phyloP scores from a whole-genome alignment of 2,329 filamentous ascomycete genomes.

The Curvularia eragrostidis region DNA sequence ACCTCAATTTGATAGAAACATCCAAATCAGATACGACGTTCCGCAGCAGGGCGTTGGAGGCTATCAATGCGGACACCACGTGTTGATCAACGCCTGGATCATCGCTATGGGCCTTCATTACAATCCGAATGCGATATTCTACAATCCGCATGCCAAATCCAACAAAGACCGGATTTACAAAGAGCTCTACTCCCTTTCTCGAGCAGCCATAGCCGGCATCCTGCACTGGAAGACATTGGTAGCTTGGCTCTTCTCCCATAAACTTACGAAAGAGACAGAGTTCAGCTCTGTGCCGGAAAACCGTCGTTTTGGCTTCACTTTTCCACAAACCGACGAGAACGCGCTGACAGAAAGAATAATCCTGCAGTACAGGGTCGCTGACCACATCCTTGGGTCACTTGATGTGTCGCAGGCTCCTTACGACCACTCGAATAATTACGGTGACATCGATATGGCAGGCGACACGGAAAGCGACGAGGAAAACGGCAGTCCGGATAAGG shows the following conservation, averaged over 20 bases:
- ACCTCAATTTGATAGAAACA: not conserved
- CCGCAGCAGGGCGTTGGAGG: not conserved
- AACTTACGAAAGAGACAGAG: not conserved
- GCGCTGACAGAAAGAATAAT: not conserved
- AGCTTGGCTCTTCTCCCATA: slow-evolving; percentile 8
- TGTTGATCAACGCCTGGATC: slow-evolving; percentile 37
- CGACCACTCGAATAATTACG: not conserved
- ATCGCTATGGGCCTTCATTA: slow-evolving; percentile 33
- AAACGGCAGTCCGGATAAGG: not conserved
- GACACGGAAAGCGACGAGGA: not conserved
- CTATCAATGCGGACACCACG: slow-evolving; percentile 23
- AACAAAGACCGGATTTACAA: not conserved
- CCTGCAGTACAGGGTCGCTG: not conserved
- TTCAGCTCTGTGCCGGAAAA: not conserved
- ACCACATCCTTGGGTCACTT: not conserved
- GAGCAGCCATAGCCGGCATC: slow-evolving; percentile 11
- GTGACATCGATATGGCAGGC: too few relatives aligned
- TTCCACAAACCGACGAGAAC: not conserved
- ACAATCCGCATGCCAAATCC: too few relatives aligned
- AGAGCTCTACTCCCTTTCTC: slow-evolving; percentile 2
- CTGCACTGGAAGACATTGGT: slow-evolving; percentile 21
- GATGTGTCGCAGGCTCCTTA: not conserved
- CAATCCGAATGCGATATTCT: not conserved
- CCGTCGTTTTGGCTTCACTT: slow-evolving; percentile 3
- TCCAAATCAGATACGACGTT: not conserved